Evolutionary conservation across 345 rosid genomes (phyloP).

Genomic region (Dipteronia dyeriana): DNA sequence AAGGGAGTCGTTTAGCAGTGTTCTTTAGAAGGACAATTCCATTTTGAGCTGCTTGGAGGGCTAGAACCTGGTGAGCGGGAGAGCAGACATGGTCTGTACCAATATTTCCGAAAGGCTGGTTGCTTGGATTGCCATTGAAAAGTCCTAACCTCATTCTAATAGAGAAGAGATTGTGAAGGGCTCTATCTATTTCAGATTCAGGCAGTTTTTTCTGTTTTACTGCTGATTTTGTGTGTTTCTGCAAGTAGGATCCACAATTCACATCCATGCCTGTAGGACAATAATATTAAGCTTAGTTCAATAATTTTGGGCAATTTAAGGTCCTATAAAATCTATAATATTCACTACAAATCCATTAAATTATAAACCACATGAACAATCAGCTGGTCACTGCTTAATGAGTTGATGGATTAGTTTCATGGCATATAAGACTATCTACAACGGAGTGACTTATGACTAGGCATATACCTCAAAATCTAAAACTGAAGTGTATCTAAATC

Average conservation of each 20-base stretch:
- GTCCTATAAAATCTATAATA: neutral
- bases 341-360: neutral
- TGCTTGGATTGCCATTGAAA: slow-evolving; percentile 67
- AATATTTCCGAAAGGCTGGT: slow-evolving; percentile 62
- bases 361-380: neutral
- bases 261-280: slow-evolving; percentile 78
- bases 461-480: neutral
- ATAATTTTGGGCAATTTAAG: neutral
- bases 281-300: neutral
- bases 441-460: neutral
- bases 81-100: slow-evolving; percentile 68
- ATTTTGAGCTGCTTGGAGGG: slow-evolving; percentile 82
- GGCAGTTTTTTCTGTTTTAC: slow-evolving; percentile 61
- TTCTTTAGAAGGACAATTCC: slow-evolving; percentile 93
- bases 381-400: neutral
- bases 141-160: slow-evolving; percentile 89
- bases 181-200: slow-evolving; percentile 59
- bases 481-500: neutral
- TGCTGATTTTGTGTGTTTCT: slow-evolving; percentile 64
- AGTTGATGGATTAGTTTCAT: too few relatives aligned
- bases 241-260: slow-evolving; percentile 76
- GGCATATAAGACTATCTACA: neutral
- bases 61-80: slow-evolving; percentile 65
- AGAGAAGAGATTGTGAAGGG: slow-evolving; percentile 74
- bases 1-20: slow-evolving; percentile 56